Percentiles rank a stretch among this genome's conserved stretches.
These are phyloP conservation scores for Allium sativum DNA, from an alignment of 106 monocot genomes.

Conservation along the genomic window DNA sequence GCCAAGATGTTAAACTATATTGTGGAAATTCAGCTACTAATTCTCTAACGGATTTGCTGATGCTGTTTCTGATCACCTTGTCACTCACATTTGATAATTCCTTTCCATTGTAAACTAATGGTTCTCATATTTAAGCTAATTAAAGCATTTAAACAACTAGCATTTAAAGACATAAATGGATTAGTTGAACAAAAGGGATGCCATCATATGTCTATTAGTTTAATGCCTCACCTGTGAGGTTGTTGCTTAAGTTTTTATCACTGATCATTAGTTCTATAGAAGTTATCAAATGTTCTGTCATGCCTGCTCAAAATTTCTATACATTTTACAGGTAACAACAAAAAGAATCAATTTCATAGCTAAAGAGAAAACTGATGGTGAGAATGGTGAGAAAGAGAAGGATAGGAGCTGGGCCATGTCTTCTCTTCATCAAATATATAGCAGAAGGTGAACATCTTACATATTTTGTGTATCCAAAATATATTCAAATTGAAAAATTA, in stretches of 20 bases:
- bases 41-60: constrained; percentile 12
- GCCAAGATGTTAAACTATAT: constrained; percentile 85
- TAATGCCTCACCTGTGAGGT: too few species aligned
- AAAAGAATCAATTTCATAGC: constrained; percentile 82
- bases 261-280: too few species aligned
- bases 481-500: too few species aligned
- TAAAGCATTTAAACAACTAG: constrained; percentile 33
- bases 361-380: constrained; percentile 29
- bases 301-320: too few species aligned
- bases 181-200: constrained; percentile 80
- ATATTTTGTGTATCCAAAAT: too few species aligned
- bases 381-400: constrained; percentile 43
- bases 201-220: too few species aligned
- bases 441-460: constrained; percentile 30
- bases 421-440: constrained; percentile 80
- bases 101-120: neutral
- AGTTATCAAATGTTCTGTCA: too few species aligned
- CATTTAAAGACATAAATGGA: constrained; percentile 74
- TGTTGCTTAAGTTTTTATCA: too few species aligned
- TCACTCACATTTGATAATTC: too few species aligned
- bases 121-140: neutral
- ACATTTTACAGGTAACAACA: constrained; percentile 52
- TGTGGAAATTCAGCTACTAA: constrained; percentile 39
- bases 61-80: constrained; percentile 29
- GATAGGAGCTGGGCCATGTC: constrained; percentile 82